Percentiles rank a stretch among this genome's conserved stretches.
phyloP scores from a whole-genome alignment of 2,329 filamentous ascomycete genomes.

The Thielaviopsis euricoi region DNA sequence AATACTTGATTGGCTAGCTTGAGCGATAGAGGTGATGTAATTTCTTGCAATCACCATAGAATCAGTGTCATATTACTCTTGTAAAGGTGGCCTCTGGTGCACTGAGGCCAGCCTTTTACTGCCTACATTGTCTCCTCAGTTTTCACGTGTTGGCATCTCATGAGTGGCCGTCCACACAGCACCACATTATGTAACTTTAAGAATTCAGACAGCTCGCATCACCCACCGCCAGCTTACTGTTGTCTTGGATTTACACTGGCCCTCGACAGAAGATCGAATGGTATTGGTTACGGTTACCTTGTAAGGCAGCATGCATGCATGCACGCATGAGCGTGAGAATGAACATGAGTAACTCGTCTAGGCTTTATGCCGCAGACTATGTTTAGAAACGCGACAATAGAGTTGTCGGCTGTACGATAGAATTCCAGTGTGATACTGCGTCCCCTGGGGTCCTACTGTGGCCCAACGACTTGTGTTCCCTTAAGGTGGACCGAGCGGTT shows the following conservation, averaged over 20 bases:
- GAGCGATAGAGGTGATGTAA: not conserved
- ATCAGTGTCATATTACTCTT: not conserved
- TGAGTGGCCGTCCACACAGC: not conserved
- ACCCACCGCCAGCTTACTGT: too few species aligned
- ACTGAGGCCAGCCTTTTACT: not conserved
- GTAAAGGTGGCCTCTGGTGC: not conserved
- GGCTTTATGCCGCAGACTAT: not conserved
- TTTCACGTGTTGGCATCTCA: not conserved
- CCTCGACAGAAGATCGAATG: not conserved
- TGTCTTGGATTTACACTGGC: too few species aligned
- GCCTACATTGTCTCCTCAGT: not conserved
- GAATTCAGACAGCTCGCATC: not conserved
- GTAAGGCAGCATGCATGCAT: not conserved
- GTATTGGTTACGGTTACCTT: not conserved
- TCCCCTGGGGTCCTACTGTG: not conserved
- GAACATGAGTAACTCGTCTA: not conserved
- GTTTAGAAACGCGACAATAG: not conserved
- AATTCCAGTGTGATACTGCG: not conserved
- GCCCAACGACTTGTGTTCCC: not conserved
- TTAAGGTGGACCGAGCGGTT: not conserved
- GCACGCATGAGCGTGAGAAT: not conserved
- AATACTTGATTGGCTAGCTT: too few species aligned
- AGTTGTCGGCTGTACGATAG: not conserved
- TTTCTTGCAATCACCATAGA: too few species aligned
- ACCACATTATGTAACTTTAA: not conserved